Evolutionary conservation across 768 basidiomycete genomes (phyloP).

Genomic region (Tylopilus balloui): DNA sequence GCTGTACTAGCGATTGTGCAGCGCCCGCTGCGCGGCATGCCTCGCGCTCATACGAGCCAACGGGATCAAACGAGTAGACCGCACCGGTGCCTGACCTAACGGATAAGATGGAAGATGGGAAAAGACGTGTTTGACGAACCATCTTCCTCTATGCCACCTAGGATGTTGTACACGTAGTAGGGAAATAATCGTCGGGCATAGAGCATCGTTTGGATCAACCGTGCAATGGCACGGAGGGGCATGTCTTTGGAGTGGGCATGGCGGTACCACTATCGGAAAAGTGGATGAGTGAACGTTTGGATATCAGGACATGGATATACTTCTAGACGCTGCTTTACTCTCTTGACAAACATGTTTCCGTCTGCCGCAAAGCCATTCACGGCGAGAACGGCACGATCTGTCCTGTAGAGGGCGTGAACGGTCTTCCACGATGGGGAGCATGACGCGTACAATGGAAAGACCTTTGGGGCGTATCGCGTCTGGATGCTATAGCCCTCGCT

Average conservation of each 20-base stretch:
- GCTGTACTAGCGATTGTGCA: slow-evolving; percentile 91
- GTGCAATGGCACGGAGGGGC: slow-evolving; percentile 95
- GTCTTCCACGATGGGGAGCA: too few species aligned
- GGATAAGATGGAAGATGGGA: slow-evolving; percentile 3
- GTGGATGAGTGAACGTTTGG: background rate
- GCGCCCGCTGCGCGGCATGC: slow-evolving; percentile 95
- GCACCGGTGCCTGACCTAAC: slow-evolving; percentile 73
- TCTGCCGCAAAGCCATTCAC: slow-evolving; percentile 98
- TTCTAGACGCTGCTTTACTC: slow-evolving; percentile 91
- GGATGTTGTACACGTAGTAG: slow-evolving; percentile 95
- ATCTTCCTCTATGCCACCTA: slow-evolving; percentile 94
- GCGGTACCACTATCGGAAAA: slow-evolving; percentile 76
- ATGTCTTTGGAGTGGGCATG: slow-evolving; percentile 97
- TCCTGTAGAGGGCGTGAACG: slow-evolving; percentile 43
- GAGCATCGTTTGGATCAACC: slow-evolving; percentile 97
- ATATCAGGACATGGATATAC: slow-evolving; percentile 42
- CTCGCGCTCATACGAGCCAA: slow-evolving; percentile 97
- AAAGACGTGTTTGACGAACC: slow-evolving; percentile 48
- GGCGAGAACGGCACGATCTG: slow-evolving; percentile 87
- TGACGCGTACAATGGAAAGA: slow-evolving; percentile 77
- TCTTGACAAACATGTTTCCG: slow-evolving; percentile 96
- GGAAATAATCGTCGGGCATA: slow-evolving; percentile 97
- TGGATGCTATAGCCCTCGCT: slow-evolving; percentile 97
- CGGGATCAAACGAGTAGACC: slow-evolving; percentile 99
- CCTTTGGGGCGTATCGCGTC: slow-evolving; percentile 94